phyloP scores from a whole-genome alignment of 2,329 filamentous ascomycete genomes.

The Fusarium sp. region DNA sequence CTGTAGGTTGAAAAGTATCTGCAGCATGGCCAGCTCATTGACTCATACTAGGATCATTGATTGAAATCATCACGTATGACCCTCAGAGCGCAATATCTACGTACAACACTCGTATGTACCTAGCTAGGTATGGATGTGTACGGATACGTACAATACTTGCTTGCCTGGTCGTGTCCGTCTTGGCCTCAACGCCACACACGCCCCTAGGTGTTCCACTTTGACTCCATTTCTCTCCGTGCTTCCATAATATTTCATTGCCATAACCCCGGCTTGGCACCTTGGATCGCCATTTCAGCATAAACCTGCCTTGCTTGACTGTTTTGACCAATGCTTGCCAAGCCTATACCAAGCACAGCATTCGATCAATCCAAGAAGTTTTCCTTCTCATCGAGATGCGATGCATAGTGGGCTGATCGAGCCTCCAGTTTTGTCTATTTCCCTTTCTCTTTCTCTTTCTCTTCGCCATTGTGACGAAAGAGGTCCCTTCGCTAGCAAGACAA shows the following conservation, averaged over 20 bases:
- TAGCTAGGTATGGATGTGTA: neutral
- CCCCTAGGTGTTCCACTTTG: slow-evolving; percentile 17
- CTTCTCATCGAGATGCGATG: slow-evolving; percentile 32
- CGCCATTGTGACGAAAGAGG: slow-evolving; percentile 7
- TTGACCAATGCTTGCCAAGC: slow-evolving; percentile 38
- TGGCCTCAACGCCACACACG: slow-evolving; percentile 30
- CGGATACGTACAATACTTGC: neutral
- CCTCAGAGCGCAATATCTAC: neutral
- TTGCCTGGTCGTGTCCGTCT: slow-evolving; percentile 18
- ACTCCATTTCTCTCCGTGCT: slow-evolving; percentile 22
- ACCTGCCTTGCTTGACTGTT: slow-evolving; percentile 34
- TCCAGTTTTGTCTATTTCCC: neutral
- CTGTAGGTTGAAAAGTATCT: neutral
- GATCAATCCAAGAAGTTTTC: slow-evolving; percentile 5
- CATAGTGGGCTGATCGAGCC: slow-evolving; percentile 7
- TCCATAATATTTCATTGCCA: slow-evolving; percentile 34
- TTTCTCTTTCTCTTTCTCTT: neutral
- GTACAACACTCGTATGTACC: neutral
- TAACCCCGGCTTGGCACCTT: slow-evolving; percentile 40
- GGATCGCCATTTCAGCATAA: slow-evolving; percentile 26
- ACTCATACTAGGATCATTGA: neutral
- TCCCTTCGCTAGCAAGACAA: slow-evolving; percentile 2
- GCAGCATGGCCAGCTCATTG: neutral
- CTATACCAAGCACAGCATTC: slow-evolving; percentile 8
- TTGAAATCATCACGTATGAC: neutral